These are phyloP conservation scores for Calonectria naviculata DNA, from an alignment of 2,329 filamentous ascomycete genomes.

Conservation along the genomic window DNA sequence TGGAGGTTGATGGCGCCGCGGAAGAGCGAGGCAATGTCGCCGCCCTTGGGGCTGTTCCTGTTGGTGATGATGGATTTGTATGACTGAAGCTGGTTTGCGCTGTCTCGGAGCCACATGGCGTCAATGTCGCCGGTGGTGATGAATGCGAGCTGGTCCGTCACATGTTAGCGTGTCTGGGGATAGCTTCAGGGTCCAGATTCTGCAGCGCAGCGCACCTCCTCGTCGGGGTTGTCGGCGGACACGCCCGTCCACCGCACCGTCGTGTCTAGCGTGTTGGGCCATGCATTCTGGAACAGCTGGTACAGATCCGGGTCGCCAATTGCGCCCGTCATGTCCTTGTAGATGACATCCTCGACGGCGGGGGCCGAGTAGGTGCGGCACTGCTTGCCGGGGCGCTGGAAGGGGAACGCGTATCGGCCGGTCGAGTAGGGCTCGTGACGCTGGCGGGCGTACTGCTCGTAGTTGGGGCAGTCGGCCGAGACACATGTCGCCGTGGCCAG, in stretches of 20 bases:
- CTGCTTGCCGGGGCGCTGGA: conserved; percentile 78
- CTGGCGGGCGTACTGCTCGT: conserved; percentile 47
- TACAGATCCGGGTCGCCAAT: conserved; percentile 83
- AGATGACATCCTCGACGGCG: conserved; percentile 80
- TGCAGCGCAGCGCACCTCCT: conserved; percentile 58
- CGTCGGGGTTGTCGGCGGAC: conserved; percentile 64
- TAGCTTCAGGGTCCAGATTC: background rate
- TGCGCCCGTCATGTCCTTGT: conserved; percentile 70
- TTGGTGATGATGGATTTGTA: conserved; percentile 73
- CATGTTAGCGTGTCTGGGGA: background rate
- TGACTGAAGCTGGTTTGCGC: conserved; percentile 81
- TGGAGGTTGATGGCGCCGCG: conserved; percentile 83
- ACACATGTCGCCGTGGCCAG: conserved; percentile 31
- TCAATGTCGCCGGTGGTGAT: conserved; percentile 91
- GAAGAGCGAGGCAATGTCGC: conserved; percentile 72
- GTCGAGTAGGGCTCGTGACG: conserved; percentile 77
- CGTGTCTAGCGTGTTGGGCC: conserved; percentile 81
- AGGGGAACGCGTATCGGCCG: conserved; percentile 82
- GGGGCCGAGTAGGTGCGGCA: conserved; percentile 87
- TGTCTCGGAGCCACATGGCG: conserved; percentile 94
- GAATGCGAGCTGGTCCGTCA: conserved; percentile 70
- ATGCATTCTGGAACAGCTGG: conserved; percentile 77
- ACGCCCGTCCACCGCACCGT: conserved; percentile 76
- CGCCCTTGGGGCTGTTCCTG: conserved; percentile 61
- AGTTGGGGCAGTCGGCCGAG: conserved; percentile 47